Evolutionary conservation across 2,329 filamentous ascomycete species (phyloP), one percentile per base, ranked within the genome.

Genomic region (Beauveria caledonica): DNA sequence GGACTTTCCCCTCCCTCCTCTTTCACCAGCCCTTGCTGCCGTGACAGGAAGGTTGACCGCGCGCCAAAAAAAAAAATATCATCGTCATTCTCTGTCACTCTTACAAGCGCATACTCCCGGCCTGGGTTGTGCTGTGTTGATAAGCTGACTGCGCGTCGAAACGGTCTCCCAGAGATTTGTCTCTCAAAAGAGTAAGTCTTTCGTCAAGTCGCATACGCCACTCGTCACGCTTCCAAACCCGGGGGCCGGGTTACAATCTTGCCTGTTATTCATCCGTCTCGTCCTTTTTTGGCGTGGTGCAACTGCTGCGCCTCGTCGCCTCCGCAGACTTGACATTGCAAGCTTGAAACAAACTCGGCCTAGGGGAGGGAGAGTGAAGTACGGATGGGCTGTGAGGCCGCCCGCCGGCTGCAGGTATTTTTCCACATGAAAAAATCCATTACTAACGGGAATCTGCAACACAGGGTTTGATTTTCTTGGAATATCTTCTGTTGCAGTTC

Each of bases 221-320:
- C 17, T n/a, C 17, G 48, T 51, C 46, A 51, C 56, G 36, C 42
- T 29, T 7, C 15, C 19, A n/a, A 2, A 3, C 23, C 21, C 13
- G 39, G 23, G 7, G 21, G 27, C 10, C 10, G 9, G 25, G 21
- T 21, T 10, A 27, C 51, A 3, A 6, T 40, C 3, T 57, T 36
- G 33, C 5, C 2, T 21, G 4, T 19, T 17, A 39, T 25, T 25
- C 33, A 36, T 36, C 5, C 44, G 11, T 46, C 10, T 25, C 44
- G 46, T 36, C 11, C 11, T 36, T 36, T 36, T 36, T 3, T 54
- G 15, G 39, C 27, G 17, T 53, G 42, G 27, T 48, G 27, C 27
- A 13, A 13, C 7, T 44, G 57, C 57, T 59, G 57, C 57, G 57
- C 57, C 57, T 53, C 57, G 52, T 49, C 57, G 57, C 57, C 57